A percentile compares a stretch with the other conserved stretches of the same genome.
Conservation (phyloP, 2,329 filamentous ascomycete species). For the Chrysosporium keratinophilum region DNA sequence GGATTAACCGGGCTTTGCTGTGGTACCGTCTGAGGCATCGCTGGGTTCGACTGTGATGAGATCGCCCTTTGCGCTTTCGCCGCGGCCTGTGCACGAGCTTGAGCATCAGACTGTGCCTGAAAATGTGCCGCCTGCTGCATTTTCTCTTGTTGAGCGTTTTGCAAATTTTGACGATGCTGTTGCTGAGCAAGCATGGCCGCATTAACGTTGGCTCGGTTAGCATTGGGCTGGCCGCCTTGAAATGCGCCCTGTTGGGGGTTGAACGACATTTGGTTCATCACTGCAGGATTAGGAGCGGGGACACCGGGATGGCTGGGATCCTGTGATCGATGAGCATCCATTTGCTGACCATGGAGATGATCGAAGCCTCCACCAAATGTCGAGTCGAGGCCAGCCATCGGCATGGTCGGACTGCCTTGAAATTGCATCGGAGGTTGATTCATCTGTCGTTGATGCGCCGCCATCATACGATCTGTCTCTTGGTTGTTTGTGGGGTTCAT, state of each 20-base stretch:
- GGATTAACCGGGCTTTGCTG: constrained; percentile 35
- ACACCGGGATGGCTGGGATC: constrained; percentile 55
- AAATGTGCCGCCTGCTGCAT: constrained; percentile 31
- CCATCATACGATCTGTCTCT: constrained; percentile 28
- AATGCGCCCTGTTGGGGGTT: constrained; percentile 28
- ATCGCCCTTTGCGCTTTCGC: constrained; percentile 39
- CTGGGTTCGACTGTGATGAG: constrained; percentile 30
- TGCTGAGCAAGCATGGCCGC: constrained; percentile 36
- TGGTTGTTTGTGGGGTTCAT: constrained; percentile 23
- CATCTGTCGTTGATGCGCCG: constrained; percentile 33
- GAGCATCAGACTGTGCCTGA: constrained; percentile 32
- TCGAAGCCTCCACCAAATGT: constrained; percentile 41
- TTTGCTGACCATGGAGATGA: constrained; percentile 51
- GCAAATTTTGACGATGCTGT: constrained; percentile 32
- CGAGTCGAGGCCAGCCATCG: constrained; percentile 26
- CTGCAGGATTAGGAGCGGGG: constrained; percentile 45
- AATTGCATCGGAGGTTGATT: constrained; percentile 35
- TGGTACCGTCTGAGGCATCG: constrained; percentile 30
- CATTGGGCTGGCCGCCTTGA: constrained; percentile 30
- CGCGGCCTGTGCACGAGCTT: constrained; percentile 35
- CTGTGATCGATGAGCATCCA: constrained; percentile 50
- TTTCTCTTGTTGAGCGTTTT: constrained; percentile 36
- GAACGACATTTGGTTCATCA: constrained; percentile 34
- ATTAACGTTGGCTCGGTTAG: constrained; percentile 30
- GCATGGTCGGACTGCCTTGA: constrained; percentile 21